Conservation (phyloP, 306 rosid species). For the Fragaria iinumae region DNA sequence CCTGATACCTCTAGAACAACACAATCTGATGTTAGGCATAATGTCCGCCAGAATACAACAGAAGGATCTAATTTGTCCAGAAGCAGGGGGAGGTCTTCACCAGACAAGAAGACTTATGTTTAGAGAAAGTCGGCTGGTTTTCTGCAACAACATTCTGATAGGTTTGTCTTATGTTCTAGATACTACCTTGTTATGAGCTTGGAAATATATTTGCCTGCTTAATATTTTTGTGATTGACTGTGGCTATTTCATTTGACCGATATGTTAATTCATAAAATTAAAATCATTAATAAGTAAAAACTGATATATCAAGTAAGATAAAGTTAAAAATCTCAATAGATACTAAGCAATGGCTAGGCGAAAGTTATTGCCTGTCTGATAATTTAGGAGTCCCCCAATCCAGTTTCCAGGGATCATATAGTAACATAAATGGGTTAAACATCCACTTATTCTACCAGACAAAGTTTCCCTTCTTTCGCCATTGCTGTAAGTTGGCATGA, state of each 20-base stretch:
- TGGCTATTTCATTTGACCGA: not conserved
- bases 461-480: no score
- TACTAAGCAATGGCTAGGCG: not conserved
- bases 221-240: not conserved
- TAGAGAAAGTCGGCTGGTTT: not conserved
- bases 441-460: not conserved
- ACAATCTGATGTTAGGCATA: conserved; percentile 11
- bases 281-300: not conserved
- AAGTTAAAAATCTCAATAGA: not conserved
- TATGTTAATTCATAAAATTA: not conserved
- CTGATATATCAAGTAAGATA: not conserved
- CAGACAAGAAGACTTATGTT: not conserved
- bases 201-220: not conserved
- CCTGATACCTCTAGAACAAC: conserved; percentile 14
- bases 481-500: not conserved
- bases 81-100: conserved; percentile 13
- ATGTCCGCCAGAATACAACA: not conserved
- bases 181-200: not conserved
- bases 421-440: not conserved
- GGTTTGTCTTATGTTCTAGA: conserved; percentile 13
- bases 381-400: not conserved
- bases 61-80: not conserved
- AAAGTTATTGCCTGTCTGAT: not conserved
- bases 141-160: not conserved
- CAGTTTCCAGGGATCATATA: not conserved